Evolutionary conservation across 805 yeast species (phyloP).

Genomic region (Wickerhamomyces strasburgensis): DNA sequence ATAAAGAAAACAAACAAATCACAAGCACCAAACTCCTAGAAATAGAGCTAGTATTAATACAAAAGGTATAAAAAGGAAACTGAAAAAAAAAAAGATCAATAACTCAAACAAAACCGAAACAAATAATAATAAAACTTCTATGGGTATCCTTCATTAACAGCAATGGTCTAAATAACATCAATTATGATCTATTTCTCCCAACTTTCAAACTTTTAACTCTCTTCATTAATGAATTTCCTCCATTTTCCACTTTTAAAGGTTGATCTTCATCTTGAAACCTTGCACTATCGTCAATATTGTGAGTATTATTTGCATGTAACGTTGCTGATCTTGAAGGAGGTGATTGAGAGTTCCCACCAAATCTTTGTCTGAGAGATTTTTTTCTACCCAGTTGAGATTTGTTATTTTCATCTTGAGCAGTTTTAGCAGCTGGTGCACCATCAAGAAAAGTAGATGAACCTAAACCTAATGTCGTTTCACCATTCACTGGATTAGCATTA

Average conservation of each 20-base stretch:
- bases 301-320: constrained; percentile 19
- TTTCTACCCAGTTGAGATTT: constrained; percentile 64
- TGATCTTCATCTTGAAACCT: constrained; percentile 31
- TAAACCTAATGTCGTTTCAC: constrained; percentile 78
- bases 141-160: too few relatives aligned
- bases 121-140: too few relatives aligned
- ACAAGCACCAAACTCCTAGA: too few relatives aligned
- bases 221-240: constrained; percentile 59
- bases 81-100: too few relatives aligned
- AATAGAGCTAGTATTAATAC: too few relatives aligned
- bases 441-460: constrained; percentile 91
- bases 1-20: too few relatives aligned
- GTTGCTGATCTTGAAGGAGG: neutral
- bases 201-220: constrained; percentile 90
- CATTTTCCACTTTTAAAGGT: constrained; percentile 24
- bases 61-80: too few relatives aligned
- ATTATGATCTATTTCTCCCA: constrained; percentile 33
- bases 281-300: too few relatives aligned
- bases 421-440: constrained; percentile 85
- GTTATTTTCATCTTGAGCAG: constrained; percentile 34
- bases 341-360: constrained; percentile 26
- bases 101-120: neutral
- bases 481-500: constrained; percentile 74
- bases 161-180: neutral
- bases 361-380: constrained; percentile 73